Conservation (phyloP, 306 rosid genomes). For the Malus sylvestris region DNA sequence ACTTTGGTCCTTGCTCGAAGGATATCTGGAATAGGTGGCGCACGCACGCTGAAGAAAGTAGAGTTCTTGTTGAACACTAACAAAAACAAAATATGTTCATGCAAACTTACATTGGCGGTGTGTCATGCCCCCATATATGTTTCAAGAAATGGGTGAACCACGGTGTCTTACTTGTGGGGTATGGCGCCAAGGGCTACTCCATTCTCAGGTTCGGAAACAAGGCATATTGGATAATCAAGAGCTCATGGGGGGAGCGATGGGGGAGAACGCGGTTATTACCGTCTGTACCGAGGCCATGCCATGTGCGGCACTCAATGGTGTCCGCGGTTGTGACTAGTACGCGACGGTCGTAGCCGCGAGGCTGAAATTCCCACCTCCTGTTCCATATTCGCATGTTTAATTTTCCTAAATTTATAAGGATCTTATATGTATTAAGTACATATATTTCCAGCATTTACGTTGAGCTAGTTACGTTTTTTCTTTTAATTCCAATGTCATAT, state of each 20-base stretch:
- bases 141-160: conserved; percentile 57
- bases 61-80: not conserved
- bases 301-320: conserved; percentile 86
- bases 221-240: conserved; percentile 82
- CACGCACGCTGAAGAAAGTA: conserved; percentile 12
- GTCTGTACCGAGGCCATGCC: conserved; percentile 57
- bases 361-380: not conserved
- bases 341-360: not conserved
- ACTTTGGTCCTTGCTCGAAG: conserved; percentile 12
- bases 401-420: too few species aligned
- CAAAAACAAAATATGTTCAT: conserved; percentile 32
- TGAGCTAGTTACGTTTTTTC: too few species aligned
- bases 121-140: conserved; percentile 80
- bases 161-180: conserved; percentile 49
- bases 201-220: conserved; percentile 48
- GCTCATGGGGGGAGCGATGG: conserved; percentile 77
- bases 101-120: conserved; percentile 90
- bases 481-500: too few species aligned
- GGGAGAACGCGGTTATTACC: conserved; percentile 70
- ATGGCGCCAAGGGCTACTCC: conserved; percentile 61
- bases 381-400: not conserved
- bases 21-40: conserved; percentile 8
- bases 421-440: too few species aligned
- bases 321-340: conserved; percentile 47
- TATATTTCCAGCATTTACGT: too few species aligned